Base-by-base conservation (phyloP, 2,329 filamentous ascomycete species). In the Ophiocordyceps camponoti-rufipedis region DNA sequence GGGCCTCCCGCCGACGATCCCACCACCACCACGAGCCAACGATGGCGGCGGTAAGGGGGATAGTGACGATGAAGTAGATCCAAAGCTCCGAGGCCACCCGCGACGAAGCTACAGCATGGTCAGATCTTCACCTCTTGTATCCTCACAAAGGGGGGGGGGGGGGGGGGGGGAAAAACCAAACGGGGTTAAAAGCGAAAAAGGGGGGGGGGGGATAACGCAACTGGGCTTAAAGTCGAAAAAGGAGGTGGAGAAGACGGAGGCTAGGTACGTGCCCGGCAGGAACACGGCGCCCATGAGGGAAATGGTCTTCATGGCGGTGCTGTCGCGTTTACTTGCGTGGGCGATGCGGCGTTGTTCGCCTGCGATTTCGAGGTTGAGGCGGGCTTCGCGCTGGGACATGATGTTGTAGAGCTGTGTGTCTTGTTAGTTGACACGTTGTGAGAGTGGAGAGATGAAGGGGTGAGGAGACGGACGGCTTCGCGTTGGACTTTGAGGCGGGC, bases 161-260 rank as follows among this genome's bases (percentile, higher is more conserved):
- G 6, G 23, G 32, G 10, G 31, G 4, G 4, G 35, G 5, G 23
- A 11, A 19, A 43, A 19, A 11, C 18, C 6, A n/a, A 44, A 11
- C 13, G 12, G 31, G 33, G n/a, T n/a, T n/a, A n/a, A n/a, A n/a
- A n/a, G n/a, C n/a, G n/a, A n/a, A 35, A 14, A 35, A 14, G 33
- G 14, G 14, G 33, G 32, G 16, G 5, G 58, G 49, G 4, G 19
- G 14, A 2, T 6, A 55, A 67, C 67, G 60, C 38, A 23, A 63
- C 59, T 50, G 69, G 69, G 51, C n/a, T 39, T 39, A 10, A 78
- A 80, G 58, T 80, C 70, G 62, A 80, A 80, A 56, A 80, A 80
- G 0, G 74, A 74, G 74, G 79, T 80, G 62, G 70, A 72, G 52
- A 80, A 80, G 23, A 80, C 64, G 0, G 76, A 80, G 9, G 76